phyloP scores from a whole-genome alignment of 441 rosid genomes.

The Erodium texanum region DNA sequence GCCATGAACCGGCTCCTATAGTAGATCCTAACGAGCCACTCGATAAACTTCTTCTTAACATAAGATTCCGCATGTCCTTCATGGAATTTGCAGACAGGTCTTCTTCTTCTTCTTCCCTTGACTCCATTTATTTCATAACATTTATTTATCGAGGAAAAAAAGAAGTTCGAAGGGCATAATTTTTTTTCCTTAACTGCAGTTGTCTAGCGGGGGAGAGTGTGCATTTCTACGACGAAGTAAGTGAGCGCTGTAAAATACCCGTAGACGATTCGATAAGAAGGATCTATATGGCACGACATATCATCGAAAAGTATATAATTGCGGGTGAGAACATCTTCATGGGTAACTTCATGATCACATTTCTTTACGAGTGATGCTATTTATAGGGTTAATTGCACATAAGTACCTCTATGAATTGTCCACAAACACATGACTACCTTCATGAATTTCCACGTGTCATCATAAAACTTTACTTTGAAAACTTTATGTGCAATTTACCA shows the following conservation, averaged over 20 bases:
- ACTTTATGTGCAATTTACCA: no score
- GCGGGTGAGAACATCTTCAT: slow-evolving; percentile 42
- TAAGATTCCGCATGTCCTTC: slow-evolving; percentile 69
- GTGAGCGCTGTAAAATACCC: slow-evolving; percentile 70
- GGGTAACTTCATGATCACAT: background rate
- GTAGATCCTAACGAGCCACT: slow-evolving; percentile 62
- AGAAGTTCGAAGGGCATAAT: no score
- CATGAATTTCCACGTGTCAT: no score
- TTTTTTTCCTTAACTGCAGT: slow-evolving; percentile 28
- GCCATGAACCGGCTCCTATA: slow-evolving; percentile 39
- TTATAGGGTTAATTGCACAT: no score
- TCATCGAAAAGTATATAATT: slow-evolving; percentile 64
- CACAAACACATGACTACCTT: no score
- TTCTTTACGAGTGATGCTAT: background rate
- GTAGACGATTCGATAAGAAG: slow-evolving; percentile 52
- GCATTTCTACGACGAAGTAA: slow-evolving; percentile 82
- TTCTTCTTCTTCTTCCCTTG: slow-evolving; percentile 10
- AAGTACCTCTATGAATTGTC: no score
- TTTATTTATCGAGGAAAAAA: background rate
- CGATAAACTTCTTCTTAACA: slow-evolving; percentile 70
- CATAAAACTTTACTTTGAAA: no score
- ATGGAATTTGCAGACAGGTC: slow-evolving; percentile 92
- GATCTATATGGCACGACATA: slow-evolving; percentile 88
- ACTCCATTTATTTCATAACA: no score
- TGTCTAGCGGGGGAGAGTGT: slow-evolving; percentile 88